Base-by-base conservation (phyloP, 2,329 filamentous ascomycete genomes). In the Neonectria coccinea region DNA sequence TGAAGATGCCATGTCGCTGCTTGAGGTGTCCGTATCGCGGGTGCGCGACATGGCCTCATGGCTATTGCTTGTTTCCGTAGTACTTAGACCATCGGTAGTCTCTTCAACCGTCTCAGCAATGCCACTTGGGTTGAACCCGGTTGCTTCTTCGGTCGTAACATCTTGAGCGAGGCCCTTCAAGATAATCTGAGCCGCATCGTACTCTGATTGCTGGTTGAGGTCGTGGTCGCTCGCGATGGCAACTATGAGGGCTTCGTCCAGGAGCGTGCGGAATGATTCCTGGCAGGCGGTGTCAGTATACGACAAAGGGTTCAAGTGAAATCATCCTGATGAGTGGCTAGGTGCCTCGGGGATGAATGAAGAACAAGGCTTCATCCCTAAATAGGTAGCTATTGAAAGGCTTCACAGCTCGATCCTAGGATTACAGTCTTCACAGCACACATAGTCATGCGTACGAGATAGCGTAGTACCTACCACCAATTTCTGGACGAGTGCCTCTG, bases 121-220 rank as follows among this genome's bases (percentile, higher is more conserved):
- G 3, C 91, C 93, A 33, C 91, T 93, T 0, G 92, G 88, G 69
- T 96, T 93, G 74, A 97, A 97, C 0, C 89, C 89, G 10, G 88
- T 89, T 16, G 89, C 86, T 73, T 96, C 92, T 75, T 96, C 91
- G 1, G 81, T 79, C 0, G 82, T 76, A 1, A 91, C 93, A 62
- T 86, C 82, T 31, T 87, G 81, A 56, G 91, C 91, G 14, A 97
- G 79, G 1, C 80, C 77, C n/a, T 91, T 83, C 1, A 97, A 83
- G 0, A 86, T 84, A n/a, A 80, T 75, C 31, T 86, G 85, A 3
- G 90, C 88, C 10, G 82, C 79, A 3, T 84, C 74, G 33, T 89
- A 81, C 45, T 89, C 81, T 1, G 79, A 76, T 0, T 84, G 71
- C 22, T 88, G 77, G 3, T 79, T 75, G 18, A 94, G 80, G 70